Evolutionary conservation across 257 asterid genomes (phyloP).

Genomic region (Solanum pinnatisectum): DNA sequence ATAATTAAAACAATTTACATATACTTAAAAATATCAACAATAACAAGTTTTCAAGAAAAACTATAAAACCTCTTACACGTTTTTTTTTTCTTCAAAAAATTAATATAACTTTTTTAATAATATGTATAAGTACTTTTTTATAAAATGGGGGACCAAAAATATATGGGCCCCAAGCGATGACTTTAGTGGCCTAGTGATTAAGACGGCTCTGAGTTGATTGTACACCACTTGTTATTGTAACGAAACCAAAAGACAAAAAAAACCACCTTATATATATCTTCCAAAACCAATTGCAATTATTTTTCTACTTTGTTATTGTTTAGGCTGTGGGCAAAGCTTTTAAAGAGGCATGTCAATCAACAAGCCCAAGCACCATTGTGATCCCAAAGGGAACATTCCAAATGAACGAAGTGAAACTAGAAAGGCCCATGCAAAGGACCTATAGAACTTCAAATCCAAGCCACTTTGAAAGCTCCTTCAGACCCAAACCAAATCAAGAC

Average conservation of each 20-base stretch:
- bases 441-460: slow-evolving; percentile 7
- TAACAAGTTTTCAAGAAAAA: too few relatives aligned
- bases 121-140: too few relatives aligned
- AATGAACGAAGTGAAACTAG: slow-evolving; percentile 9
- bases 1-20: too few relatives aligned
- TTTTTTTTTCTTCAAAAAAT: too few relatives aligned
- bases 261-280: background rate
- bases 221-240: background rate
- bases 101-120: too few relatives aligned
- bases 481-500: slow-evolving; percentile 1
- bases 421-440: slow-evolving; percentile 25
- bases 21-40: too few relatives aligned
- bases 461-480: slow-evolving; percentile 12
- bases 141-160: too few relatives aligned
- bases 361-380: slow-evolving; percentile 8
- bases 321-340: slow-evolving; percentile 24
- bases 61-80: too few relatives aligned
- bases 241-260: background rate
- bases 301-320: background rate
- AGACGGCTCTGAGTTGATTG: too few relatives aligned
- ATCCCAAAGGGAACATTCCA: slow-evolving; percentile 13
- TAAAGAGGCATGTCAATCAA: slow-evolving; percentile 17
- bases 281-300: background rate
- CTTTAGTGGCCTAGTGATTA: too few relatives aligned
- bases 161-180: too few relatives aligned